Conservation (phyloP, 495 filamentous ascomycete species). For the Aspergillus sclerotioniger region DNA sequence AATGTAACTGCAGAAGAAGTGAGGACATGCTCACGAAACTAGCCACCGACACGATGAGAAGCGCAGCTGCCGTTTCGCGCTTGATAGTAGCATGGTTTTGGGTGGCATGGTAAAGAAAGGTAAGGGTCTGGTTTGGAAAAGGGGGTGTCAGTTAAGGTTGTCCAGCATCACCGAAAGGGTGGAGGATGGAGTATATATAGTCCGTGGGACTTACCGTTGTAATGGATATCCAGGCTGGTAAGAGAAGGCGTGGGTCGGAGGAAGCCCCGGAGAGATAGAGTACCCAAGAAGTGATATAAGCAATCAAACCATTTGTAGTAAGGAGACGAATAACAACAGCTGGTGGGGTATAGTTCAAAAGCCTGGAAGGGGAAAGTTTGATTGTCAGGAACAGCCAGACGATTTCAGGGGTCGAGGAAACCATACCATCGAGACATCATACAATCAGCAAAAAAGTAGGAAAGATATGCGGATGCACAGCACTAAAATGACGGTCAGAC, state of each 20-base stretch:
- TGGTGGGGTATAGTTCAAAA: slow-evolving; percentile 81
- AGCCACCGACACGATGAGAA: slow-evolving; percentile 70
- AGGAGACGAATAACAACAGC: slow-evolving; percentile 82
- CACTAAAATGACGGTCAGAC: slow-evolving; percentile 52
- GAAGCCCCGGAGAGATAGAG: slow-evolving; percentile 73
- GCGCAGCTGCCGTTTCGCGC: slow-evolving; percentile 75
- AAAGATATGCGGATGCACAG: slow-evolving; percentile 77
- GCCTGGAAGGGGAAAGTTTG: slow-evolving; percentile 44
- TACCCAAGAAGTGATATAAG: slow-evolving; percentile 77
- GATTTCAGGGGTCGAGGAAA: slow-evolving; percentile 9
- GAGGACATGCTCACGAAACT: slow-evolving; percentile 74
- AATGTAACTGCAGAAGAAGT: slow-evolving; percentile 65
- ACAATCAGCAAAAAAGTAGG: slow-evolving; percentile 87
- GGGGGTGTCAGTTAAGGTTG: background rate
- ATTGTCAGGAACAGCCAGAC: slow-evolving; percentile 1
- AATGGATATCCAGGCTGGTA: slow-evolving; percentile 84
- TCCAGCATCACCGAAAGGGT: background rate
- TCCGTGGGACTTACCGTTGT: slow-evolving; percentile 57
- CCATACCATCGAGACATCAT: slow-evolving; percentile 88
- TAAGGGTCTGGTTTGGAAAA: slow-evolving; percentile 56
- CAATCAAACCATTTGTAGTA: slow-evolving; percentile 74
- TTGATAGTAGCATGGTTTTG: slow-evolving; percentile 79
- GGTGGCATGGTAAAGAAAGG: slow-evolving; percentile 75
- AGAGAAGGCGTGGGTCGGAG: slow-evolving; percentile 72
- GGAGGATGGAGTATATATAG: background rate